These are phyloP conservation scores for Hypoxylon sp. DNA, from an alignment of 2,329 filamentous ascomycete genomes.

Conservation along the genomic window DNA sequence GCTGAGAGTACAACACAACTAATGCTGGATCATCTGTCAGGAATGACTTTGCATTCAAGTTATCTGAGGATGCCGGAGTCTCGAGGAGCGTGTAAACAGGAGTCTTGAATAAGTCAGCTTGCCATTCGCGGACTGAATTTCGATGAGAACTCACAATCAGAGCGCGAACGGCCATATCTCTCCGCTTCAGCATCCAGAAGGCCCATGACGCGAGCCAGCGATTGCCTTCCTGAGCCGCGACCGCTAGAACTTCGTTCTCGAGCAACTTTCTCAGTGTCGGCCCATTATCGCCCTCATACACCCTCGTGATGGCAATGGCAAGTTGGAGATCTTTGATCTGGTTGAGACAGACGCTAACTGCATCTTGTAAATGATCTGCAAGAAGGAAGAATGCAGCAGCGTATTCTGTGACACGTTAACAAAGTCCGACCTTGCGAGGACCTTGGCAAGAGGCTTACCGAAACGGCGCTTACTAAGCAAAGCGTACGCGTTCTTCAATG, in stretches of 20 bases:
- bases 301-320: conserved; percentile 87
- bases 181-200: conserved; percentile 89
- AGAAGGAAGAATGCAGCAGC: conserved; percentile 96
- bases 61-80: conserved; percentile 75
- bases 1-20: conserved; percentile 87
- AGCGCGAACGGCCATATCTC: conserved; percentile 86
- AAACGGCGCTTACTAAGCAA: conserved; percentile 92
- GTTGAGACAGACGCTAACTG: conserved; percentile 86
- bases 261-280: conserved; percentile 81
- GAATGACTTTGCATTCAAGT: conserved; percentile 81
- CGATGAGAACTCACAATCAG: conserved; percentile 75
- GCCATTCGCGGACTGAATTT: conserved; percentile 1
- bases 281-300: conserved; percentile 89
- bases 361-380: conserved; percentile 86
- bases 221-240: conserved; percentile 86
- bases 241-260: conserved; percentile 81
- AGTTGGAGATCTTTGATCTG: conserved; percentile 92
- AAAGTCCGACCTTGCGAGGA: neutral
- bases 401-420: conserved; percentile 77
- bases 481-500: conserved; percentile 96
- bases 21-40: conserved; percentile 92
- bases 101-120: conserved; percentile 65
- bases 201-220: conserved; percentile 96
- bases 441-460: conserved; percentile 64
- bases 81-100: conserved; percentile 83